Conservation (phyloP, 2,329 filamentous ascomycete species). For the Shiraia sp. region DNA sequence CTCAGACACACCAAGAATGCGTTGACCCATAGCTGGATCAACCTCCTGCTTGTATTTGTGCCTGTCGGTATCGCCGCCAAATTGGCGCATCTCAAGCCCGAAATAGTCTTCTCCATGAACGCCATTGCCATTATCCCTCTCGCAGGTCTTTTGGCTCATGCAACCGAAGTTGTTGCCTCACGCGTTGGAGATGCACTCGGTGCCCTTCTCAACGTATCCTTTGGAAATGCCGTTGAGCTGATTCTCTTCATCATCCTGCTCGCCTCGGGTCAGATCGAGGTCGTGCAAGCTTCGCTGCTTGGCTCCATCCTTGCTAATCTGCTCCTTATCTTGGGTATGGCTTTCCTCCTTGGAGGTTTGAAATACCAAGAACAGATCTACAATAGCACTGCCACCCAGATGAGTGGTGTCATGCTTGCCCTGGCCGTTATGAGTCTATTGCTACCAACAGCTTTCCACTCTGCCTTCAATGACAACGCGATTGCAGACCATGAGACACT, state of each 20-base stretch:
- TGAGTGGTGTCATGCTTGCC: constrained; percentile 91
- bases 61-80: constrained; percentile 74
- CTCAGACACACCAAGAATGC: constrained; percentile 60
- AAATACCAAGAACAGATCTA: constrained; percentile 92
- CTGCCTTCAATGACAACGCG: constrained; percentile 69
- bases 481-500: constrained; percentile 72
- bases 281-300: constrained; percentile 87
- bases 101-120: constrained; percentile 56
- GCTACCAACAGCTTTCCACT: constrained; percentile 90
- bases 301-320: constrained; percentile 90
- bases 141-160: constrained; percentile 53
- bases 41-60: constrained; percentile 76
- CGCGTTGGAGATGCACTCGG: constrained; percentile 55
- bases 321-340: constrained; percentile 88
- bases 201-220: constrained; percentile 56
- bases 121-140: constrained; percentile 56
- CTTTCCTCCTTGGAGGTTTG: constrained; percentile 82
- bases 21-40: constrained; percentile 75
- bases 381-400: constrained; percentile 93
- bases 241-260: constrained; percentile 54
- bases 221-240: constrained; percentile 57
- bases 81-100: constrained; percentile 44
- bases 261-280: constrained; percentile 74
- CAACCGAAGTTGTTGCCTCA: constrained; percentile 54
- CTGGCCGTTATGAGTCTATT: constrained; percentile 87